Evolutionary conservation across 371 early-diverging fungal genomes (phyloP).

Genomic region (Blastocladiella emersonii): DNA sequence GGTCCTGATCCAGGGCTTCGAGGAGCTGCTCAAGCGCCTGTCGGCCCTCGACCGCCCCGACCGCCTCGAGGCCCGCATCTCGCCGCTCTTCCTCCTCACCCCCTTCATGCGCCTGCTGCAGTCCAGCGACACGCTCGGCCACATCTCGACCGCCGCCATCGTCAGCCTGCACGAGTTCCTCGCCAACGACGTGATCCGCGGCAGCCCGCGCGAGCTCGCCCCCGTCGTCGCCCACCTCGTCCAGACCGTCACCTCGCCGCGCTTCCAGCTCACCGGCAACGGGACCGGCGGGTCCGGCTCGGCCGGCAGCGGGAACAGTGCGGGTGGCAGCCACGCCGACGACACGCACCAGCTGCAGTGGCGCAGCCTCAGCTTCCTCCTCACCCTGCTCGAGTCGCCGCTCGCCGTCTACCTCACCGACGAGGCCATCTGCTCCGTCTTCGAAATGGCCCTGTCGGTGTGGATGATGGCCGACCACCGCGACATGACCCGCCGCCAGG

Average conservation of each 20-base stretch:
- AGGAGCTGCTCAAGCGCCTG: slow-evolving; percentile 3
- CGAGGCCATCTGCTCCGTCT: slow-evolving; percentile 85
- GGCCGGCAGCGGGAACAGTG: no score
- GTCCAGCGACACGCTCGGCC: slow-evolving; percentile 82
- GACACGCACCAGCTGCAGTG: no score
- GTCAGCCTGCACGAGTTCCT: slow-evolving; percentile 78
- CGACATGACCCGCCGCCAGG: slow-evolving; percentile 65
- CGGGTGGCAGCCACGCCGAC: no score
- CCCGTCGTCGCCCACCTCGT: not conserved
- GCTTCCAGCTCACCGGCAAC: slow-evolving; percentile 81
- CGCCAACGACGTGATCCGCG: slow-evolving; percentile 64
- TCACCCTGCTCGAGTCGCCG: no score
- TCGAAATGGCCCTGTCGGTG: slow-evolving; percentile 91
- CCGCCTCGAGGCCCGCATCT: not conserved
- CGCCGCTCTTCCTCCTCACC: slow-evolving; percentile 34
- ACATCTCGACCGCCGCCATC: slow-evolving; percentile 84
- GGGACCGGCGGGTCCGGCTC: slow-evolving; percentile 53
- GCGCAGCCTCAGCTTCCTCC: no score
- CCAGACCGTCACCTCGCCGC: slow-evolving; percentile 16
- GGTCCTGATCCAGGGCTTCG: slow-evolving; percentile 4
- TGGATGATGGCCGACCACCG: slow-evolving; percentile 61
- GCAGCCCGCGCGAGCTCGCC: not conserved
- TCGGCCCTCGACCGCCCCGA: not conserved
- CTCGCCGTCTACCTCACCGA: slow-evolving; percentile 44
- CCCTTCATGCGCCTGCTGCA: slow-evolving; percentile 85